Evolutionary conservation across 2,329 filamentous ascomycete genomes (phyloP), one percentile per base, ranked within the genome.

Genomic region (Dothiorella sarmentorum): DNA sequence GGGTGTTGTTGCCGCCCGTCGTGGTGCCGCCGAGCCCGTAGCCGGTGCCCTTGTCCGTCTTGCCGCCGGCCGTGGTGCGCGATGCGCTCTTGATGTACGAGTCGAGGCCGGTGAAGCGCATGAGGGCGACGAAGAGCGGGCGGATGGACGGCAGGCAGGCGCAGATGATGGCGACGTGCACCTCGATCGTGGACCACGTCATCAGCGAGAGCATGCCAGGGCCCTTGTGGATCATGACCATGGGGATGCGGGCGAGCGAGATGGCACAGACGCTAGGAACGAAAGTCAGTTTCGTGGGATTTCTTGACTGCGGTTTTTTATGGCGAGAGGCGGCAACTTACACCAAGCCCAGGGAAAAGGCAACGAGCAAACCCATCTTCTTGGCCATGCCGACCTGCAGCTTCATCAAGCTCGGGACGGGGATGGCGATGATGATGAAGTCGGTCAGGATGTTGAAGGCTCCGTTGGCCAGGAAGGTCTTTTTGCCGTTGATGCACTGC

Each of bases 41-140:
- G 1, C 17, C 47, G 7, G 49, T n/a, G 6, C 7, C 17, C 33
- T 15, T 26, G 22, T 31, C 27, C 7, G 33, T 29, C 22, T 40
- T 40, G 2, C 33, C 22, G 2, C 45, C 45, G 29, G n/a, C n/a
- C n/a, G 29, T 51, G 9, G 49, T 29, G 15, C 22, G 49, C 9
- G 49, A 20, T 4, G 29, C 9, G 6, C 15, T 53, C 35, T 40
- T 40, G 9, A 31, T 11, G 35, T 53, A 47, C 9, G 42, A 27
- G n/a, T 38, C 42, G 24, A 64, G 60, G 38, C 78, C 78, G 62
- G 79, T 73, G 29, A 78, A 29, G 1, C 35, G 22, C 11, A 53
- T 22, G 35, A 53, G 63, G 0, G 69, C 55, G 4, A 67, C 63
- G 4, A 72, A 61, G 4, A 73, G 63, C 2, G 69, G 69, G 6